Evolutionary conservation across 2,329 filamentous ascomycete species (phyloP).

Genomic region (Colletotrichum sp.): DNA sequence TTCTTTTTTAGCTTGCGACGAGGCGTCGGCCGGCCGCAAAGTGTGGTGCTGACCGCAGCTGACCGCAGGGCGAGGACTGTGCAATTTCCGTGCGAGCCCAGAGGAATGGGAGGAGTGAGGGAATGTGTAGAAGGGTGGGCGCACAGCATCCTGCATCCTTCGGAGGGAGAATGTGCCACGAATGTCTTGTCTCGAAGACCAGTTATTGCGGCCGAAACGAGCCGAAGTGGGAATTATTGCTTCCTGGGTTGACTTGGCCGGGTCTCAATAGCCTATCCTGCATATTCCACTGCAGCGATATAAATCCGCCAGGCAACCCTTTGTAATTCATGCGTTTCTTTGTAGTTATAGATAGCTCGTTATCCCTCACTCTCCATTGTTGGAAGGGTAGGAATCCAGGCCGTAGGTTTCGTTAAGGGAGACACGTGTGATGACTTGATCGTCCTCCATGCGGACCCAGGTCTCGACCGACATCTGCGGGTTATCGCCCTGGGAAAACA

Average conservation of each 20-base stretch:
- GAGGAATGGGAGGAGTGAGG: conserved; percentile 4
- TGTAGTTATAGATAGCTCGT: not conserved
- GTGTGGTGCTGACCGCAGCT: conserved; percentile 16
- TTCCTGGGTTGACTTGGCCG: not conserved
- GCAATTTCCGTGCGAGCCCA: conserved; percentile 11
- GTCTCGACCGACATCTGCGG: conserved; percentile 52
- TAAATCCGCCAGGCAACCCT: not conserved
- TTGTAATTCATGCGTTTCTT: not conserved
- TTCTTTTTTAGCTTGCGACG: conserved; percentile 14
- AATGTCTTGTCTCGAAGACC: conserved; percentile 4
- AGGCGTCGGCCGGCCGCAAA: conserved; percentile 14
- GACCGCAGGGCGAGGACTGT: conserved; percentile 14
- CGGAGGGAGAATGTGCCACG: not conserved
- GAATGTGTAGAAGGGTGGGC: conserved; percentile 5
- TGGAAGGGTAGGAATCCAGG: conserved; percentile 53
- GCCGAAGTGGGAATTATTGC: not conserved
- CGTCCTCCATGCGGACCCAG: conserved; percentile 66
- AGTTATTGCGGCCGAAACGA: not conserved
- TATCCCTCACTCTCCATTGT: conserved; percentile 1
- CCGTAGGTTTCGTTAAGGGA: conserved; percentile 66
- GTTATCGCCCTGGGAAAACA: conserved; percentile 37
- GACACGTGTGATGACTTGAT: conserved; percentile 54
- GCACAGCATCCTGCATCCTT: conserved; percentile 2
- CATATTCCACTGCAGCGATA: not conserved
- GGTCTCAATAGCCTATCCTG: not conserved